A percentile compares a stretch with the other conserved stretches of the same genome.
Evolutionary conservation across 495 filamentous ascomycete genomes (phyloP).

Genomic region (Xylaria venustula): DNA sequence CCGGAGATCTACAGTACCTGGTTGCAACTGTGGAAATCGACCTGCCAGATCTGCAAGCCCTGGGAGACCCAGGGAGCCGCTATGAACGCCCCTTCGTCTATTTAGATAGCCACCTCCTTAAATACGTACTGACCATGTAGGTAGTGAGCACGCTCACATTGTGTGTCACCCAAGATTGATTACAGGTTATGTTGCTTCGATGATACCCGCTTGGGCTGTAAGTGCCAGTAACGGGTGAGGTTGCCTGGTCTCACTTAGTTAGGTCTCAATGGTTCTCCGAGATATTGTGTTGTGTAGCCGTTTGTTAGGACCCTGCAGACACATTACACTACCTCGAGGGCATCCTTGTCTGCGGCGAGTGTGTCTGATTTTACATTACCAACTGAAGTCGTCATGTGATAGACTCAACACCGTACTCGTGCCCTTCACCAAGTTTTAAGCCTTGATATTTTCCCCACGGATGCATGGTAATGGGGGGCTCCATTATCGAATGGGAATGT

Average conservation of each 20-base stretch:
- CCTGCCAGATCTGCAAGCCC: constrained; percentile 5
- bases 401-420: neutral
- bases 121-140: neutral
- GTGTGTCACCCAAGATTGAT: neutral
- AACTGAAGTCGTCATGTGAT: constrained; percentile 9
- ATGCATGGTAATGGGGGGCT: constrained; percentile 6
- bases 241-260: neutral
- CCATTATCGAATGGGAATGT: constrained; percentile 16
- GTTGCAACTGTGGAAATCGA: neutral
- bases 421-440: constrained; percentile 7
- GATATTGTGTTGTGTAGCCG: neutral
- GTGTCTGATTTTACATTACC: neutral
- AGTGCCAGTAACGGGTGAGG: neutral
- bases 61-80: neutral
- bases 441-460: constrained; percentile 1
- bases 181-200: neutral
- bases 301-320: neutral
- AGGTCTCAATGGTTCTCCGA: neutral
- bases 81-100: neutral
- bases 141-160: neutral
- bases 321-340: neutral
- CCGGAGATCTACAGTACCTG: constrained; percentile 4
- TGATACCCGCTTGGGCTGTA: neutral
- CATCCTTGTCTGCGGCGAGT: neutral
- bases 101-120: neutral